Percentiles rank a stretch among this genome's conserved stretches.
These are phyloP conservation scores for Nepenthes gracilis DNA, from an alignment of 148 eudicot species.

Conservation along the genomic window DNA sequence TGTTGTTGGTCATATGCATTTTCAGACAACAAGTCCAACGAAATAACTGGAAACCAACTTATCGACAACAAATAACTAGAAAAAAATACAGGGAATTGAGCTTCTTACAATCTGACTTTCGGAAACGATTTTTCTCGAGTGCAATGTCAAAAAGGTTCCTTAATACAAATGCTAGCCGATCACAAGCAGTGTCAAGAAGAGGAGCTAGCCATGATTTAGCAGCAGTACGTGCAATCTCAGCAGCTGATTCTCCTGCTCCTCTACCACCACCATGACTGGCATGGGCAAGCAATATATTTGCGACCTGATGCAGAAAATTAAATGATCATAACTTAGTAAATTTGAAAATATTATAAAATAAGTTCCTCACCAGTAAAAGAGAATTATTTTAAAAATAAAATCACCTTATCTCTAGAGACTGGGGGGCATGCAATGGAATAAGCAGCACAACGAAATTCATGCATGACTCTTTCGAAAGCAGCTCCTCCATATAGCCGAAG, in stretches of 20 bases:
- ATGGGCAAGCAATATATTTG: constrained; percentile 93
- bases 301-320: constrained; percentile 39
- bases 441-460: constrained; percentile 94
- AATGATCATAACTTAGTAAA: background rate
- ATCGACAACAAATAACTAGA: background rate
- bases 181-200: constrained; percentile 90
- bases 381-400: background rate
- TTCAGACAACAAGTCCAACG: background rate
- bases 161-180: constrained; percentile 82
- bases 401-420: constrained; percentile 92
- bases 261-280: constrained; percentile 90
- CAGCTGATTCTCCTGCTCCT: constrained; percentile 90
- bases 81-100: background rate
- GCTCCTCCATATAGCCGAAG: constrained; percentile 96
- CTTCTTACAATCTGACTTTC: constrained; percentile 48
- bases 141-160: constrained; percentile 83
- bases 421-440: constrained; percentile 91
- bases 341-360: background rate
- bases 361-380: background rate
- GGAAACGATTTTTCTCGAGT: constrained; percentile 53
- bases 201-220: constrained; percentile 93
- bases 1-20: background rate
- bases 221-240: constrained; percentile 98
- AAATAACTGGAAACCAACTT: background rate
- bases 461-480: constrained; percentile 94